Evolutionary conservation across 176 grass and related monocot genomes (phyloP), one percentile per base, ranked within the genome.

Genomic region (Oryza punctata): DNA sequence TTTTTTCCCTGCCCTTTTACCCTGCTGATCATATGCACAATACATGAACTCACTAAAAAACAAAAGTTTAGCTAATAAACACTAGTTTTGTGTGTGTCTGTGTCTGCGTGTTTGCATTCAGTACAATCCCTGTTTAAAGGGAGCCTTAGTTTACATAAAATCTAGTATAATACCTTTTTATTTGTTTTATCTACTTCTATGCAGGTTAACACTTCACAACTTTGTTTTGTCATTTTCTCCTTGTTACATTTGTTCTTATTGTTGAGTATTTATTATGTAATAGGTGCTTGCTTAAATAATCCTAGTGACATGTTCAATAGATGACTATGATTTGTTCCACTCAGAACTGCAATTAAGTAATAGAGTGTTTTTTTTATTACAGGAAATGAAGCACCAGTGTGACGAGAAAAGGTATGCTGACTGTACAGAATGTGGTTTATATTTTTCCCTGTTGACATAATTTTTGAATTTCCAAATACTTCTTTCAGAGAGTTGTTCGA

Each of bases 381-480:
- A 98, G 96, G 96, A 93, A 77, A 98, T 98, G 96, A 98, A 93
- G 83, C 93, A 72, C 19, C 96, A 98, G 37, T 98, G 96, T 85
- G 96, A 98, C 85, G 91, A 93, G 77, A 98, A 98, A 91, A 90
- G 93, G 95, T 97, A 82, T 19, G 57, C 11, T 78, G 59, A 61
- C 79, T 76, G 44, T 61, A 54, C 71, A 52, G 59, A 79, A 70
- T 83, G 4, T 41, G 33, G 2, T 15, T 66, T 72, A 72, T 46
- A 7, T 29, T 59, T 25, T 72, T 60, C 28, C 11, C 26, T 65
- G 28, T 59, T 82, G 70, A 78, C 18, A 43, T 60, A 67, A 54
- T 19, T 30, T 75, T 85, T 85, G 70, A 87, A 18, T 78, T 65
- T 89, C 28, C 28, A 40, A 47, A 80, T 87, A 47, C 32, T 73